A percentile compares a stretch with the other conserved stretches of the same genome.
Conservation (phyloP, 2,329 filamentous ascomycete species). For the Fusarium redolens region DNA sequence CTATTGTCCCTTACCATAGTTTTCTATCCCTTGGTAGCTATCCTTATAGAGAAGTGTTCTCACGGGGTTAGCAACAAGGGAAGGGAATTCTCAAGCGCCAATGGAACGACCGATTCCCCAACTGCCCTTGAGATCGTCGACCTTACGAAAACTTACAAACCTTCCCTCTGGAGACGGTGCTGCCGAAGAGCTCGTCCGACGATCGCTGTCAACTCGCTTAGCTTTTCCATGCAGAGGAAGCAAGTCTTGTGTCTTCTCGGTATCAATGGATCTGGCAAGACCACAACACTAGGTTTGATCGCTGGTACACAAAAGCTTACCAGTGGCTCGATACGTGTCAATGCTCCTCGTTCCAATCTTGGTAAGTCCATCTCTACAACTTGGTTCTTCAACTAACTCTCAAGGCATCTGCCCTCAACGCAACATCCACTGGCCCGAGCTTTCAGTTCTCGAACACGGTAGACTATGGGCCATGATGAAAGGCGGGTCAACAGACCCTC, state of each 20-base stretch:
- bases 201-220: slow-evolving; percentile 1
- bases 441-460: slow-evolving; percentile 10
- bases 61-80: neutral
- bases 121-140: neutral
- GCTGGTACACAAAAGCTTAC: slow-evolving; percentile 70
- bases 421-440: slow-evolving; percentile 21
- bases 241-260: slow-evolving; percentile 80
- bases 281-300: slow-evolving; percentile 83
- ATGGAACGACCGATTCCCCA: neutral
- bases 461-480: slow-evolving; percentile 9
- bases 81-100: neutral
- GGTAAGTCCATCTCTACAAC: neutral
- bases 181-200: neutral
- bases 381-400: slow-evolving; percentile 6
- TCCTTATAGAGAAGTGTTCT: neutral
- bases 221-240: neutral
- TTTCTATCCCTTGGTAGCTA: neutral
- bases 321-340: neutral
- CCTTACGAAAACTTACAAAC: neutral
- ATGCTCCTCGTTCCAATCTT: neutral
- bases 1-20: neutral
- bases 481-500: neutral
- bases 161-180: neutral
- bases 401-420: slow-evolving; percentile 12
- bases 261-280: slow-evolving; percentile 86